Evolutionary conservation across 23 red algal species (phyloP).

Genomic region (Gracilariopsis chorda): DNA sequence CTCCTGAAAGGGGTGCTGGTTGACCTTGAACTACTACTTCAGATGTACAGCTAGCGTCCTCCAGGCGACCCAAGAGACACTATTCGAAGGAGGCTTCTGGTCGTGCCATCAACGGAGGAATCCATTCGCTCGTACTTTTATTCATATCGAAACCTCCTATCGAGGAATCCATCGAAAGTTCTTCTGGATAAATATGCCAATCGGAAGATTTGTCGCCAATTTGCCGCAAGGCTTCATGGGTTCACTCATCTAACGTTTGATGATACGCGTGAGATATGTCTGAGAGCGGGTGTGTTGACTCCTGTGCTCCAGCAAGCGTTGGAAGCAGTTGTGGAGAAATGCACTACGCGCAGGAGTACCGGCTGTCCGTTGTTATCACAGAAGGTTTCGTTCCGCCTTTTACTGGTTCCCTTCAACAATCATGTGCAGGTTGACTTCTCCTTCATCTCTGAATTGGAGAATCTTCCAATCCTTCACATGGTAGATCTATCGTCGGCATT

Average conservation of each 20-base stretch:
- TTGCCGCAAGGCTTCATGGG: conserved; percentile 27
- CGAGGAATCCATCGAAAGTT: background rate
- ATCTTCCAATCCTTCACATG: conserved; percentile 27
- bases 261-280: conserved; percentile 11
- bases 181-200: background rate
- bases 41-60: background rate
- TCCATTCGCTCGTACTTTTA: background rate
- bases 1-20: background rate
- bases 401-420: conserved; percentile 22
- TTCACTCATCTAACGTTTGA: conserved; percentile 10
- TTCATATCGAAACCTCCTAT: background rate
- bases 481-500: background rate
- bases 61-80: background rate
- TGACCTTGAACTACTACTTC: background rate
- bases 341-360: background rate
- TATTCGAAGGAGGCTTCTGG: background rate
- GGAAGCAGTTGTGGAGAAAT: background rate
- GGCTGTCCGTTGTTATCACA: background rate
- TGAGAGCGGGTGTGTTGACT: background rate
- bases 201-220: background rate
- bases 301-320: background rate
- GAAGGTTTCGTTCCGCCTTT: conserved; percentile 5
- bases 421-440: conserved; percentile 34
- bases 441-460: conserved; percentile 10
- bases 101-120: background rate